These are phyloP conservation scores for Saccharum hybrid DNA, from an alignment of 202 grass and related monocot genomes.

Conservation along the genomic window DNA sequence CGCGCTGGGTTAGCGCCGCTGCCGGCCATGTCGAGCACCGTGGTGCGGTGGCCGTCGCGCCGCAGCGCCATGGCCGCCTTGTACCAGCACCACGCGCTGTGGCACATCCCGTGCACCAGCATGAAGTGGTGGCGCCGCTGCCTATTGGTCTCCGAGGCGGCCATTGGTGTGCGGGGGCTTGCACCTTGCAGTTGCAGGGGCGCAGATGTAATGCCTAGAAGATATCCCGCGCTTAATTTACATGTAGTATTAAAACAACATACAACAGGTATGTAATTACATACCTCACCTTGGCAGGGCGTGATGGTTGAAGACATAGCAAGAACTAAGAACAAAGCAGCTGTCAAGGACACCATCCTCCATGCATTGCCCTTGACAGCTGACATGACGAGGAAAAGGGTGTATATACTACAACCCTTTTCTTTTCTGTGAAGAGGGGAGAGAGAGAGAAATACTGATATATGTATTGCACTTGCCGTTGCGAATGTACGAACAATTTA, in stretches of 20 bases:
- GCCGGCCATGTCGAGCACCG: constrained; percentile 53
- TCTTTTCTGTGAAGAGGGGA: too few relatives aligned
- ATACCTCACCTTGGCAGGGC: too few relatives aligned
- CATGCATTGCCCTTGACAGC: neutral
- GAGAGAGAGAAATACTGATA: too few relatives aligned
- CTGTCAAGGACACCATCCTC: neutral
- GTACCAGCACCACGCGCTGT: constrained; percentile 75
- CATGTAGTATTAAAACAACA: too few relatives aligned
- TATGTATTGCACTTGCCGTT: too few relatives aligned
- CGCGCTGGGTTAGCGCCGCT: constrained; percentile 36
- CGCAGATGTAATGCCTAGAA: too few relatives aligned
- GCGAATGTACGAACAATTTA: too few relatives aligned
- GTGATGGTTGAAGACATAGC: too few relatives aligned
- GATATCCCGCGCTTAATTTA: too few relatives aligned
- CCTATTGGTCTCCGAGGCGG: neutral
- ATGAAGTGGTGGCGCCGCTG: constrained; percentile 25
- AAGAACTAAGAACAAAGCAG: too few relatives aligned
- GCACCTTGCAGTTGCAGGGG: too few relatives aligned
- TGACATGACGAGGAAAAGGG: neutral
- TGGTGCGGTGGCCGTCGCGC: constrained; percentile 49
- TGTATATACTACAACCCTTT: neutral
- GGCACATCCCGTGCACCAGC: constrained; percentile 61
- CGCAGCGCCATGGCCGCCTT: constrained; percentile 48
- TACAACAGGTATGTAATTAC: too few relatives aligned
- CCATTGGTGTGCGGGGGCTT: neutral